Percentiles rank a stretch among this genome's conserved stretches.
These are phyloP conservation scores for Suillus lakei DNA, from an alignment of 768 basidiomycete species.

Conservation along the genomic window DNA sequence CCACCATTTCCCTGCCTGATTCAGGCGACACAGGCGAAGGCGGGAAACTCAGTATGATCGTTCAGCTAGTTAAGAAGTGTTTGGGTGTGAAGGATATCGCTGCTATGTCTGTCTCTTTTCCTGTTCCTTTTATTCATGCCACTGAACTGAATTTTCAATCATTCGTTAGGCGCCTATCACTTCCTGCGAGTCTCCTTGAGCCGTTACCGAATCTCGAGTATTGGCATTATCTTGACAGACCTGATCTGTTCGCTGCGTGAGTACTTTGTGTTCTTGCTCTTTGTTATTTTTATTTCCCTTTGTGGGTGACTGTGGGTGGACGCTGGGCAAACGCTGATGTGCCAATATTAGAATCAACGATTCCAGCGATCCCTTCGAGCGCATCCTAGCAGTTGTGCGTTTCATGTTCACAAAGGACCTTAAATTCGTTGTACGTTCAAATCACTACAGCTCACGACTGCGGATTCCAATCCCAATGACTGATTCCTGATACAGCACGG, in stretches of 20 bases:
- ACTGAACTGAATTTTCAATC: slow-evolving; percentile 19
- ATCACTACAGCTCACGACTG: background rate
- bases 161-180: slow-evolving; percentile 75
- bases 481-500: slow-evolving; percentile 60
- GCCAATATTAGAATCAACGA: slow-evolving; percentile 77
- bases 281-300: slow-evolving; percentile 1
- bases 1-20: slow-evolving; percentile 72
- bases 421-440: slow-evolving; percentile 77
- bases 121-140: slow-evolving; percentile 10
- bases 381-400: slow-evolving; percentile 91
- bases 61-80: slow-evolving; percentile 88
- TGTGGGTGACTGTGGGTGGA: background rate
- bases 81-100: slow-evolving; percentile 96
- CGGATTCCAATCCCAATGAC: background rate
- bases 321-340: slow-evolving; percentile 8
- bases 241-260: slow-evolving; percentile 91
- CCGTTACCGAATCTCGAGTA: slow-evolving; percentile 96
- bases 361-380: slow-evolving; percentile 88
- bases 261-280: slow-evolving; percentile 33
- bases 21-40: slow-evolving; percentile 78
- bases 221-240: slow-evolving; percentile 92
- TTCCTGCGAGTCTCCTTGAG: slow-evolving; percentile 92
- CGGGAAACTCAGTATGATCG: slow-evolving; percentile 92
- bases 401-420: slow-evolving; percentile 93
- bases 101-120: slow-evolving; percentile 67